Percentiles rank a stretch among this genome's conserved stretches.
These are phyloP conservation scores for Cryphonectria parasitica DNA, from an alignment of 2,329 filamentous ascomycete species.

Conservation along the genomic window DNA sequence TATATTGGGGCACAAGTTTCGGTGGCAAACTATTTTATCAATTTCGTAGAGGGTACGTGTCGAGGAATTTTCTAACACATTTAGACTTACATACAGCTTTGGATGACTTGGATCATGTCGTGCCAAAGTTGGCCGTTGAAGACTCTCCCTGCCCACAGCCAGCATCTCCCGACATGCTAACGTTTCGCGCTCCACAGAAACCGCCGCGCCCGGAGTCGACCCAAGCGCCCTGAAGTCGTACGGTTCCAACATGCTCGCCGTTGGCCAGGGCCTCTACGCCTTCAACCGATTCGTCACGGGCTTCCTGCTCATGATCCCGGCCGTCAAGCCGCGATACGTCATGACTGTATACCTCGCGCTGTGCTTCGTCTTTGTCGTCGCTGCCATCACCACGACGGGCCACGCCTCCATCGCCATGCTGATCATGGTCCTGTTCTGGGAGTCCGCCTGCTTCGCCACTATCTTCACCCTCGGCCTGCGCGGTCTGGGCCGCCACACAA, in stretches of 20 bases:
- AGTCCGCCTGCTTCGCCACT: constrained; percentile 61
- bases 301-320: constrained; percentile 55
- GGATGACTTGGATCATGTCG: neutral
- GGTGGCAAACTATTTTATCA: constrained; percentile 60
- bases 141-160: neutral
- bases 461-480: constrained; percentile 63
- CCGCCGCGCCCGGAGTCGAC: constrained; percentile 1
- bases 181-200: neutral
- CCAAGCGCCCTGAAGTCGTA: neutral
- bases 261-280: constrained; percentile 63
- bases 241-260: constrained; percentile 58
- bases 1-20: constrained; percentile 64
- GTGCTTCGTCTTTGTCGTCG: constrained; percentile 59
- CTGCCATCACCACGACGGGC: constrained; percentile 54
- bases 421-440: constrained; percentile 60
- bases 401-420: constrained; percentile 58
- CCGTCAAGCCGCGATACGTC: constrained; percentile 57
- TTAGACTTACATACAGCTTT: neutral
- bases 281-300: constrained; percentile 61
- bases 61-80: neutral
- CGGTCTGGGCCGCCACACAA: constrained; percentile 59
- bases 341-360: constrained; percentile 56
- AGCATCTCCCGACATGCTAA: neutral
- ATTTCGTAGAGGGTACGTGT: constrained; percentile 45
- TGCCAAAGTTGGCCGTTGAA: neutral